A percentile compares a stretch with the other conserved stretches of the same genome.
These are phyloP conservation scores for Rhamnella rubrinervis DNA, from an alignment of 331 rosid species.

Conservation along the genomic window DNA sequence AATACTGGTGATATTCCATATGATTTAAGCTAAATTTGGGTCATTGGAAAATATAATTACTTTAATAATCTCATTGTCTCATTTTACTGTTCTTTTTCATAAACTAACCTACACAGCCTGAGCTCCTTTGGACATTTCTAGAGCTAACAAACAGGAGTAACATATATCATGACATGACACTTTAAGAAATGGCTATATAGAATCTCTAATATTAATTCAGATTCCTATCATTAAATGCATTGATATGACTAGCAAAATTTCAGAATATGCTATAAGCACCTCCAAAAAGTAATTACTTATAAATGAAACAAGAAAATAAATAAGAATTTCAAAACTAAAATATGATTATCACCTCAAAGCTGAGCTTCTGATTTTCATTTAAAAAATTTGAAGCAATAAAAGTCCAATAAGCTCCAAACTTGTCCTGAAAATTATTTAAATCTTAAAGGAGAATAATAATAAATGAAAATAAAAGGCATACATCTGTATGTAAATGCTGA, in stretches of 20 bases:
- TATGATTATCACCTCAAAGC: constrained; percentile 60
- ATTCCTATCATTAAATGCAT: neutral
- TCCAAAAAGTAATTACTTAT: constrained; percentile 11
- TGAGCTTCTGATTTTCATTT: constrained; percentile 57
- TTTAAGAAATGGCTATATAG: no score
- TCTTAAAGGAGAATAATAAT: constrained; percentile 1
- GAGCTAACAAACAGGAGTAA: no score
- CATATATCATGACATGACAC: no score
- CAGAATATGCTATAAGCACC: constrained; percentile 2
- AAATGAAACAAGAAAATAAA: neutral
- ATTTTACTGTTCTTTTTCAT: no score
- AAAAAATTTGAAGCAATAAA: constrained; percentile 73
- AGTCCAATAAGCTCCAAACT: constrained; percentile 77
- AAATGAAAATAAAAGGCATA: neutral
- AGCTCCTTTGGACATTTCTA: no score
- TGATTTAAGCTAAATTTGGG: no score
- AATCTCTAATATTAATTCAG: neutral
- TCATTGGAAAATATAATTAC: no score
- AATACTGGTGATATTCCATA: no score
- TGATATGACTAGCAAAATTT: neutral
- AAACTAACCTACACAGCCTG: no score
- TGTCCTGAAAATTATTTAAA: constrained; percentile 54
- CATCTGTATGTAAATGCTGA: neutral
- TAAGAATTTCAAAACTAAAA: neutral
- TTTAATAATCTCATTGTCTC: no score